phyloP scores from a whole-genome alignment of 139 green algal genomes.

The Zygnema cylindricum region DNA sequence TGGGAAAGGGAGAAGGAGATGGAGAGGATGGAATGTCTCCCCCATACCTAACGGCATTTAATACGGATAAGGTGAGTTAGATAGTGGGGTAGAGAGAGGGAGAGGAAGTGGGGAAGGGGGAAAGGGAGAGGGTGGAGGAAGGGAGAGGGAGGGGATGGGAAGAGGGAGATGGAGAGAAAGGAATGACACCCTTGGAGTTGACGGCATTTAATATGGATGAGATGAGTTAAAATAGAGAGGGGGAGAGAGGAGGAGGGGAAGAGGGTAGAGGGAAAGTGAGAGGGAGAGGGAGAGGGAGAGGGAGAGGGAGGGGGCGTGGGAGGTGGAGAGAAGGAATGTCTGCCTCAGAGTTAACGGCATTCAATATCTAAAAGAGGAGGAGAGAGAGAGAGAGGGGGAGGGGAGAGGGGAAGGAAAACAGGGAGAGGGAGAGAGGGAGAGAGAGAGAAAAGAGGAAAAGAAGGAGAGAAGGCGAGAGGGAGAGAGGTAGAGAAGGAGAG shows the following conservation, averaged over 20 bases:
- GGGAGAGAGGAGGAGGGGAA: not conserved
- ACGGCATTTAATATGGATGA: slow-evolving; percentile 53
- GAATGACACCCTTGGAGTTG: slow-evolving; percentile 24
- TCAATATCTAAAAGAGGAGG: no score
- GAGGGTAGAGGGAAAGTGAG: not conserved
- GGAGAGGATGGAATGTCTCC: slow-evolving; percentile 15
- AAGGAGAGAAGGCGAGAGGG: no score
- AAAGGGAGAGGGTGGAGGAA: not conserved
- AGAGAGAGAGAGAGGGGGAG: no score
- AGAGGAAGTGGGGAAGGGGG: not conserved
- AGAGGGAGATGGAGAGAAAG: not conserved
- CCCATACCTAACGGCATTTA: slow-evolving; percentile 37
- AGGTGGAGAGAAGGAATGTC: no score
- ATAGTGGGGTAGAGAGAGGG: not conserved
- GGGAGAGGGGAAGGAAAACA: no score
- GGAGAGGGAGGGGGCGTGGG: not conserved
- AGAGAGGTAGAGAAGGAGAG: no score
- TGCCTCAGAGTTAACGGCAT: no score
- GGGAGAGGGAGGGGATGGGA: not conserved
- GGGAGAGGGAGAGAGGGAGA: no score
- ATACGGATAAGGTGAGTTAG: slow-evolving; percentile 45
- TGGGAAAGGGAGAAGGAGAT: not conserved
- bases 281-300: not conserved
- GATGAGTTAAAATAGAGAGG: not conserved
- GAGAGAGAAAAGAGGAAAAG: no score